A percentile compares a stretch with the other conserved stretches of the same genome.
These are phyloP conservation scores for Elasticomyces elasticus DNA, from an alignment of 495 filamentous ascomycete species.

Conservation along the genomic window DNA sequence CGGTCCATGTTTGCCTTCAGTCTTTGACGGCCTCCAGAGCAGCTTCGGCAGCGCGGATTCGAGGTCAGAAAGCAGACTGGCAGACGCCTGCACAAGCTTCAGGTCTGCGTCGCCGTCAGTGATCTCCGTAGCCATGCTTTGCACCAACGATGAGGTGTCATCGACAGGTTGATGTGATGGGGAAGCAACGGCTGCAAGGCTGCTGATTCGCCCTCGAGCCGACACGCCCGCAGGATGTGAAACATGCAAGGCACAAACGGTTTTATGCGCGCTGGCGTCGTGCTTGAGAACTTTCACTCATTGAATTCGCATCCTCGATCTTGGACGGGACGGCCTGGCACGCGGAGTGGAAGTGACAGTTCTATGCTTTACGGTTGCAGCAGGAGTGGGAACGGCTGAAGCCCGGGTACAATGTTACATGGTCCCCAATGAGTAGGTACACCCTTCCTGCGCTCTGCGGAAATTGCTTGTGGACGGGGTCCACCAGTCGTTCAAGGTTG, in stretches of 20 bases:
- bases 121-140: slow-evolving; percentile 1
- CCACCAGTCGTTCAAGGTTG: not conserved
- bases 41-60: slow-evolving; percentile 22
- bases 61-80: slow-evolving; percentile 22
- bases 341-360: not conserved
- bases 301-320: not conserved
- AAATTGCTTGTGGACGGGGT: slow-evolving; percentile 11
- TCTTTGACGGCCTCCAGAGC: slow-evolving; percentile 17
- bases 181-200: too few relatives aligned
- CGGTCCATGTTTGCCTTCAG: not conserved
- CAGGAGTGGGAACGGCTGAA: not conserved
- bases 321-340: not conserved
- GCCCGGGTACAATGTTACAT: not conserved
- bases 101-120: slow-evolving; percentile 31
- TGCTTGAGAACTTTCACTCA: not conserved
- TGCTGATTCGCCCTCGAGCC: not conserved
- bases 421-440: slow-evolving; percentile 1
- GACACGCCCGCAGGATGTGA: not conserved
- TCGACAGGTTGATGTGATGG: too few relatives aligned
- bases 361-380: not conserved
- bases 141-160: too few relatives aligned
- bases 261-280: not conserved
- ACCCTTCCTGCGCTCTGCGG: slow-evolving; percentile 6
- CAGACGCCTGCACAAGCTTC: slow-evolving; percentile 26
- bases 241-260: not conserved